Percentiles rank a stretch among this genome's conserved stretches.
These are phyloP conservation scores for Gossypium schwendimanii DNA, from an alignment of 441 rosid genomes.

Conservation along the genomic window DNA sequence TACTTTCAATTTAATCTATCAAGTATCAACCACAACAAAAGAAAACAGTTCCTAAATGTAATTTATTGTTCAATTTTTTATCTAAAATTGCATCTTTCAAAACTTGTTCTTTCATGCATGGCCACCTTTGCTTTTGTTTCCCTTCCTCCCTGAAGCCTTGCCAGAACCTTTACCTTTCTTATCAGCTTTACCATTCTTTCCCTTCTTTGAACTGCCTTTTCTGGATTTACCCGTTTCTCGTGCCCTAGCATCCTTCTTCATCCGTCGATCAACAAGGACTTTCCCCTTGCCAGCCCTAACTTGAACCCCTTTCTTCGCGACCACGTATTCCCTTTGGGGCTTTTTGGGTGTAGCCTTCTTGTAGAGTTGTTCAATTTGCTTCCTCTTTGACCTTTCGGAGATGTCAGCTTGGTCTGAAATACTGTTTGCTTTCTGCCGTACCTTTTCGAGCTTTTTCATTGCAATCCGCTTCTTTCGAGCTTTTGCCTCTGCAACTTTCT, in stretches of 20 bases:
- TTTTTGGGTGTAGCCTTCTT: slow-evolving; percentile 69
- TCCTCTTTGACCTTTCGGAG: slow-evolving; percentile 69
- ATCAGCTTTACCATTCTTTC: slow-evolving; percentile 31
- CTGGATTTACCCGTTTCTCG: slow-evolving; percentile 49
- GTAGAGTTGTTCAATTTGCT: slow-evolving; percentile 75
- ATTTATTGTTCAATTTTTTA: neutral
- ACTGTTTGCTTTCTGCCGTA: slow-evolving; percentile 79
- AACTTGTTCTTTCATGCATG: slow-evolving; percentile 11
- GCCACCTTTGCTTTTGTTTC: slow-evolving; percentile 16
- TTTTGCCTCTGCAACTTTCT: slow-evolving; percentile 93
- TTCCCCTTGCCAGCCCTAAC: slow-evolving; percentile 80
- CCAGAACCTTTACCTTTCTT: slow-evolving; percentile 32
- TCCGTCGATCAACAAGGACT: slow-evolving; percentile 75
- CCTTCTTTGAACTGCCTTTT: slow-evolving; percentile 48
- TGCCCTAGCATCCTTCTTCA: slow-evolving; percentile 69
- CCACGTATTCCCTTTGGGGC: slow-evolving; percentile 72
- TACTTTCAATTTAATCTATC: neutral
- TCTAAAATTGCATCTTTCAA: neutral
- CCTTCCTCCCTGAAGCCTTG: slow-evolving; percentile 25
- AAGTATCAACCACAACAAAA: neutral
- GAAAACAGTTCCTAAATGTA: neutral
- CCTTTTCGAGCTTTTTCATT: slow-evolving; percentile 68
- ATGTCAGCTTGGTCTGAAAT: slow-evolving; percentile 76
- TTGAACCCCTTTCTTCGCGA: slow-evolving; percentile 89
- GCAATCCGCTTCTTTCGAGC: slow-evolving; percentile 79